These are phyloP conservation scores for Cucurbitaria berberidis DNA, from an alignment of 2,329 filamentous ascomycete genomes.

Conservation along the genomic window DNA sequence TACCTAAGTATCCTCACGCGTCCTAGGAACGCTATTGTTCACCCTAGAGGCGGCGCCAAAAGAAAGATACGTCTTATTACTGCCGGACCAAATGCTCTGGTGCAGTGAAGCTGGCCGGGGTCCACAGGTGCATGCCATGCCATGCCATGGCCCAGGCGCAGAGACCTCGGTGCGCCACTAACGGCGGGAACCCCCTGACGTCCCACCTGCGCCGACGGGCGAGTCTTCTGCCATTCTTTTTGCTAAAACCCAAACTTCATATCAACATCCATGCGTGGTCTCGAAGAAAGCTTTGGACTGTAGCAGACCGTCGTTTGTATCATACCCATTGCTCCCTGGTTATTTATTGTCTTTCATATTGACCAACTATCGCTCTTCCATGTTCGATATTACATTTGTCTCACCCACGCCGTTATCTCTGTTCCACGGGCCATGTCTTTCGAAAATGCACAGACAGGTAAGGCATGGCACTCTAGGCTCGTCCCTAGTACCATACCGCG, in stretches of 20 bases:
- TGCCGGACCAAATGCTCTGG: not conserved
- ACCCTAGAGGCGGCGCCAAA: slow-evolving; percentile 16
- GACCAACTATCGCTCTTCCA: slow-evolving; percentile 2
- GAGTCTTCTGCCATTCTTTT: slow-evolving; percentile 8
- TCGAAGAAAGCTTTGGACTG: not conserved
- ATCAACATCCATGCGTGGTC: not conserved
- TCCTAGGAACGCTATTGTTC: slow-evolving; percentile 5
- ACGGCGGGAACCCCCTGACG: slow-evolving; percentile 7
- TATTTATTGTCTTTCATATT: not conserved
- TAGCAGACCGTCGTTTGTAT: not conserved
- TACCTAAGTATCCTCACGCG: slow-evolving; percentile 3
- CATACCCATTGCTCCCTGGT: not conserved
- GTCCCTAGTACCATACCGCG: not conserved
- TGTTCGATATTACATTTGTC: slow-evolving; percentile 24
- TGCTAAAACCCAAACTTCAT: not conserved
- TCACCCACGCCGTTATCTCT: slow-evolving; percentile 26
- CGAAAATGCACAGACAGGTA: slow-evolving; percentile 8
- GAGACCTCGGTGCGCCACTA: not conserved
- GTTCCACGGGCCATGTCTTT: slow-evolving; percentile 7
- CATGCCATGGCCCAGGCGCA: not conserved
- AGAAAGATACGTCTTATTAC: slow-evolving; percentile 11
- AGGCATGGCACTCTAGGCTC: slow-evolving; percentile 3
- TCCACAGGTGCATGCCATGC: slow-evolving; percentile 10
- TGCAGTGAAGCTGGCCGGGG: slow-evolving; percentile 4
- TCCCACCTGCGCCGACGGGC: slow-evolving; percentile 2